Evolutionary conservation across 345 rosid species (phyloP), one percentile per base, ranked within the genome.

Genomic region (Syzygium aqueum): DNA sequence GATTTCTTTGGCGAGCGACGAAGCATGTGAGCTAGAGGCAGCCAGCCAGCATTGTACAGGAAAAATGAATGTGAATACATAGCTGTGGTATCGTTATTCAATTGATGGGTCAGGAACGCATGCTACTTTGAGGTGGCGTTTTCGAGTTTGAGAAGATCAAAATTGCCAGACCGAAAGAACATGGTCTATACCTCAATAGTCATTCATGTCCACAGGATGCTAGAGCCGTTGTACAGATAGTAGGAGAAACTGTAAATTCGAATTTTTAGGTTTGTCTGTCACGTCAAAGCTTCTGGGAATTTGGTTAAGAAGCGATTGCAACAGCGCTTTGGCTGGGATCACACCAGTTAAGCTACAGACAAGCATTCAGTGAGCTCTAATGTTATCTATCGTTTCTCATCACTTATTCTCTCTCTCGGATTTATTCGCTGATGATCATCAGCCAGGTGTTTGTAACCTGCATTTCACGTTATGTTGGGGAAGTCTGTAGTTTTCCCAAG

Each of bases 201-300:
- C 84, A 82, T 85, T 87, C 33, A 30, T 19, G 52, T 61, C 53
- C 87, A 43, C 23, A 3, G 61, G 11, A 40, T 51, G 87, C 30
- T 56, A 25, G 61, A 67, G 92, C 87, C 88, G 85, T 77, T 90
- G 90, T 90, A 88, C 84, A 88, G 88, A 87, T 82, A 50, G 85
- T 86, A 67, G 84, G 85, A 84, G 88, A 84, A 89, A 89, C 50
- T 93, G 93, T 90, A 87, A 88, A 90, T 88, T 86, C 50, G 85
- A 85, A 78, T 80, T 82, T 87, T 40, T 14, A 53, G 37, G 84
- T 12, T 84, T 49, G 11, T 87, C 82, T 21, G 61, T 37, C 63
- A 37, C 11, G 53, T 50, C 27, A 28, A 84, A 28, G 85, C 85
- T 84, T 84, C 61, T 84, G 43, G 82, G 82, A 73, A 37, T 73